These are phyloP conservation scores for Fusarium austroafricanum DNA, from an alignment of 2,329 filamentous ascomycete species.

Conservation along the genomic window DNA sequence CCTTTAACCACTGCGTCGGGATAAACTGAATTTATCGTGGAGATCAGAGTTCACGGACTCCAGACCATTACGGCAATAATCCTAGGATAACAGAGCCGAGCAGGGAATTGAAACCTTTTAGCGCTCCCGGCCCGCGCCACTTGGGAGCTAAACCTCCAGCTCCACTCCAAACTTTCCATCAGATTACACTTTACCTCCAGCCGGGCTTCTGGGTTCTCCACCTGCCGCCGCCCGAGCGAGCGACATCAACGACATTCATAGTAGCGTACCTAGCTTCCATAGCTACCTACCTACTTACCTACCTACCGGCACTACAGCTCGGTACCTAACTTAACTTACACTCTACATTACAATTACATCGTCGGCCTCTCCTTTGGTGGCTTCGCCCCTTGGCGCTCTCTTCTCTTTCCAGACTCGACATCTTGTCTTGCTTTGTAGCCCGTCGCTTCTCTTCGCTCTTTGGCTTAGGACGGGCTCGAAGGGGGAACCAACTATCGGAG, in stretches of 20 bases:
- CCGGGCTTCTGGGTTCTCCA: conserved; percentile 39
- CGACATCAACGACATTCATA: conserved; percentile 14
- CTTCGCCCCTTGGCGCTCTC: conserved; percentile 25
- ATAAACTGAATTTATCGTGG: conserved; percentile 15
- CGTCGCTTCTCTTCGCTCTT: conserved; percentile 8
- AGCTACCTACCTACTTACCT: background rate
- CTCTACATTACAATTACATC: conserved; percentile 14
- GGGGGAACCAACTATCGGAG: conserved; percentile 14
- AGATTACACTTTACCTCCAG: conserved; percentile 41
- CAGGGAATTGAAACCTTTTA: conserved; percentile 32
- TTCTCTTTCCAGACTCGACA: background rate
- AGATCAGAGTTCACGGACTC: conserved; percentile 13
- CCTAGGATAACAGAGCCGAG: conserved; percentile 9
- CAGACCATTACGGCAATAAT: conserved; percentile 22
- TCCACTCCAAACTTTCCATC: conserved; percentile 19
- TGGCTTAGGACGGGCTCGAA: conserved; percentile 11
- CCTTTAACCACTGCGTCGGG: conserved; percentile 24
- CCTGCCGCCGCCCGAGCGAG: conserved; percentile 34
- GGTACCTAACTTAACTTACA: background rate
- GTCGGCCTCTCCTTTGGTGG: conserved; percentile 35
- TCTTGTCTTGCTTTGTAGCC: background rate
- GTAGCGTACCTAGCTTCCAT: background rate
- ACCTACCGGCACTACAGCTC: background rate
- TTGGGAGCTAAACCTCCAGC: conserved; percentile 30
- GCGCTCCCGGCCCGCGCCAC: conserved; percentile 40